A percentile compares a stretch with the other conserved stretches of the same genome.
Evolutionary conservation across 257 asterid genomes (phyloP).

Genomic region (Solanum bukasovii): DNA sequence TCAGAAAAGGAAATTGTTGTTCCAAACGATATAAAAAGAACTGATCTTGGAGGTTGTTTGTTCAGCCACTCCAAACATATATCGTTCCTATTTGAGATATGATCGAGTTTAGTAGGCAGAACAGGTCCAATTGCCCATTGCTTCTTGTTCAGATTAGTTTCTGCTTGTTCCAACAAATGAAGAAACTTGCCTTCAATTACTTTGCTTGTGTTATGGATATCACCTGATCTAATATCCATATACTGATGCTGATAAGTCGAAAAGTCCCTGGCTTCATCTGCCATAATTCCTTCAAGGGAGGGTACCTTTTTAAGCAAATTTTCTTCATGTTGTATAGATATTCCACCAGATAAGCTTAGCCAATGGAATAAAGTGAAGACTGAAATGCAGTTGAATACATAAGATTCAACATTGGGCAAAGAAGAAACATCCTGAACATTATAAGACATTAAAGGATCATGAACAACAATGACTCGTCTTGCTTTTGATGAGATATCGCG

Average conservation of each 20-base stretch:
- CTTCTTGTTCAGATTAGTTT: background rate
- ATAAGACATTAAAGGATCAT: background rate
- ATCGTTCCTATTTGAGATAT: background rate
- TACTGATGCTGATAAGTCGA: background rate
- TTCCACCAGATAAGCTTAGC: background rate
- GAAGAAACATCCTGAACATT: background rate
- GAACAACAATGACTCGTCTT: background rate
- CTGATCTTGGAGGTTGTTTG: background rate
- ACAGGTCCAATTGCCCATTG: background rate
- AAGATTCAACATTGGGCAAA: background rate
- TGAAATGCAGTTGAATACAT: background rate
- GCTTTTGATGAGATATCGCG: background rate
- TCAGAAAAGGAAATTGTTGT: background rate
- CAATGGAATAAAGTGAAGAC: background rate
- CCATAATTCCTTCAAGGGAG: background rate
- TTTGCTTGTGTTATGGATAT: background rate
- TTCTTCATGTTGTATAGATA: background rate
- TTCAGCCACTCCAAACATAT: background rate
- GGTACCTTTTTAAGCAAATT: background rate
- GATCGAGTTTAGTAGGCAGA: background rate
- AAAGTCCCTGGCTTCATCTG: background rate
- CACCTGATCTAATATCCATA: background rate
- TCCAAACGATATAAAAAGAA: background rate
- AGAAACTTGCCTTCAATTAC: background rate
- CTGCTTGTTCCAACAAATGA: background rate